Conservation (phyloP, 2,329 filamentous ascomycete species). For the Fusarium torreyae region DNA sequence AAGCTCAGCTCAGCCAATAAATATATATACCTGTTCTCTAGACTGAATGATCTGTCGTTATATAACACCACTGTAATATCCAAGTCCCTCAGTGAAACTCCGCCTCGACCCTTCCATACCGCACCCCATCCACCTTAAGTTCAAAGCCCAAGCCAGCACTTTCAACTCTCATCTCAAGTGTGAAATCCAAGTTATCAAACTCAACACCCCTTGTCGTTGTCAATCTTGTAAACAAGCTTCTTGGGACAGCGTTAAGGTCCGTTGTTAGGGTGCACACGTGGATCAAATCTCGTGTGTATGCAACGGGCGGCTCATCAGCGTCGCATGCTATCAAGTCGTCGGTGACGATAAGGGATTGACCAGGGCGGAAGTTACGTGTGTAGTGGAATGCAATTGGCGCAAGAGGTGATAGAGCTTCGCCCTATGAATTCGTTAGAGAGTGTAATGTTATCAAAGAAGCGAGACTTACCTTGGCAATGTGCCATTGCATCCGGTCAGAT, state of each 20-base stretch:
- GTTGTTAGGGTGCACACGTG: slow-evolving; percentile 87
- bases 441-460: neutral
- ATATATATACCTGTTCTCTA: slow-evolving; percentile 19
- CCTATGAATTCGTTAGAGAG: slow-evolving; percentile 60
- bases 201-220: slow-evolving; percentile 85
- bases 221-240: slow-evolving; percentile 79
- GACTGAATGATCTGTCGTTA: neutral
- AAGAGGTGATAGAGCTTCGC: slow-evolving; percentile 80
- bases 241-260: slow-evolving; percentile 81
- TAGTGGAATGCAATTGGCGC: slow-evolving; percentile 87
- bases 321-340: slow-evolving; percentile 86
- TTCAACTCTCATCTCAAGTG: slow-evolving; percentile 86
- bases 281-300: slow-evolving; percentile 73
- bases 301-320: slow-evolving; percentile 74
- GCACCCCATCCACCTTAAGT: slow-evolving; percentile 82
- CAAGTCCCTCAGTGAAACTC: slow-evolving; percentile 73
- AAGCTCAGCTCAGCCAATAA: neutral
- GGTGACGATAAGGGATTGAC: slow-evolving; percentile 82
- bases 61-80: neutral
- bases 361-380: slow-evolving; percentile 85
- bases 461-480: slow-evolving; percentile 78
- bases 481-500: slow-evolving; percentile 87
- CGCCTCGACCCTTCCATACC: slow-evolving; percentile 83
- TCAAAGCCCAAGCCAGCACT: slow-evolving; percentile 84
- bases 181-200: slow-evolving; percentile 87